phyloP scores from a whole-genome alignment of 108 stramenopile species.

The Nitzschia palea region DNA sequence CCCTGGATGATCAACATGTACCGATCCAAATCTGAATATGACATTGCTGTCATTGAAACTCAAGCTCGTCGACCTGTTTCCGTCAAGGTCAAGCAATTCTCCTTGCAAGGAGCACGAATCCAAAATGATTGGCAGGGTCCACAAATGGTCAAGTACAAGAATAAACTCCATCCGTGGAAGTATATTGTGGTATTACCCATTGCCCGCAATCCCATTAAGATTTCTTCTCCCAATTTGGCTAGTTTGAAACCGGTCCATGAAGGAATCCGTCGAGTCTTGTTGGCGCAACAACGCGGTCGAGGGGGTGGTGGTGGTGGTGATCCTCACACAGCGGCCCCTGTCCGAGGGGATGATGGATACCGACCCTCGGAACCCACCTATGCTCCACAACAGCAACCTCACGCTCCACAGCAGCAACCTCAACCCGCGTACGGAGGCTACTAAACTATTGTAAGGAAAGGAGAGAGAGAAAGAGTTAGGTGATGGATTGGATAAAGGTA shows the following conservation, averaged over 20 bases:
- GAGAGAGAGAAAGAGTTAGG: no score
- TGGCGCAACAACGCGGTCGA: slow-evolving; percentile 75
- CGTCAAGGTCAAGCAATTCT: slow-evolving; percentile 92
- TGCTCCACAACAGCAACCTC: no score
- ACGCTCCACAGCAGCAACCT: no score
- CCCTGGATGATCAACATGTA: slow-evolving; percentile 96
- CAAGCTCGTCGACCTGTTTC: slow-evolving; percentile 87
- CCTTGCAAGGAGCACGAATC: slow-evolving; percentile 85
- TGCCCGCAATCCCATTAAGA: slow-evolving; percentile 88
- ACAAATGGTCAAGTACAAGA: slow-evolving; percentile 93
- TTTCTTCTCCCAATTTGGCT: slow-evolving; percentile 79
- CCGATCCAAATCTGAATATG: slow-evolving; percentile 90
- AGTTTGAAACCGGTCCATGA: slow-evolving; percentile 85
- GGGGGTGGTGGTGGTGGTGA: slow-evolving; percentile 37
- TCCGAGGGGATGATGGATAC: not conserved
- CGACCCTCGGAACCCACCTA: no score
- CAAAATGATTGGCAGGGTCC: slow-evolving; percentile 93
- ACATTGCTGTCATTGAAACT: slow-evolving; percentile 91
- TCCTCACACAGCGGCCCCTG: slow-evolving; percentile 5
- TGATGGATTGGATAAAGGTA: no score
- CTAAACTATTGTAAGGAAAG: no score
- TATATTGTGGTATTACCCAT: slow-evolving; percentile 86
- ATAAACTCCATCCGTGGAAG: slow-evolving; percentile 88
- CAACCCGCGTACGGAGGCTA: no score
- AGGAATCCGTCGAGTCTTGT: slow-evolving; percentile 79